phyloP scores from a whole-genome alignment of 148 eudicot genomes.

The Selenicereus undatus region DNA sequence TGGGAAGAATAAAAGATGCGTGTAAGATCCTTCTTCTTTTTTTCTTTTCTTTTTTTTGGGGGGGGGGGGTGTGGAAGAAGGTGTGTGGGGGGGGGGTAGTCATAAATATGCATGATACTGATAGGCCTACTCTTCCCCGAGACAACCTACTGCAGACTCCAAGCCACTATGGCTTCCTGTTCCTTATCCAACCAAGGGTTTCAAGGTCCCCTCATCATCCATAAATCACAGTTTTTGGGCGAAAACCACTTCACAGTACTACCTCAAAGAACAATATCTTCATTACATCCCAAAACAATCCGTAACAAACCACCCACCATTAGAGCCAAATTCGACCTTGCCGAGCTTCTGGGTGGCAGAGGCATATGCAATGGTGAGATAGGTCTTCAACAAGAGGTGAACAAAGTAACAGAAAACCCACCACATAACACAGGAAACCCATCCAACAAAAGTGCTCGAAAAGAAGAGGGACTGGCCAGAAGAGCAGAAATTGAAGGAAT shows the following conservation, averaged over 20 bases:
- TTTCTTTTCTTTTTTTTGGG: constrained; percentile 2
- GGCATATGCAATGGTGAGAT: constrained; percentile 86
- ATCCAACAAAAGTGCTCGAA: constrained; percentile 8
- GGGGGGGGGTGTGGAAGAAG: too few relatives aligned
- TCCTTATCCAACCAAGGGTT: constrained; percentile 47
- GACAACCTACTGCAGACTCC: not conserved
- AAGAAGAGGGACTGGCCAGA: constrained; percentile 4
- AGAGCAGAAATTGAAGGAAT: constrained; percentile 20
- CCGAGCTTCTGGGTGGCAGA: constrained; percentile 74
- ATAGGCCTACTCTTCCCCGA: not conserved
- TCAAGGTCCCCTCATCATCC: constrained; percentile 32
- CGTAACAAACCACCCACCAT: constrained; percentile 17
- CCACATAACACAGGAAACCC: constrained; percentile 24
- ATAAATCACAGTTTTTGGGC: constrained; percentile 56
- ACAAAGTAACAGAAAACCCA: constrained; percentile 29
- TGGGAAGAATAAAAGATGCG: not conserved
- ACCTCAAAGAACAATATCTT: constrained; percentile 26
- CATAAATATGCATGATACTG: not conserved
- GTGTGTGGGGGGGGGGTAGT: too few relatives aligned
- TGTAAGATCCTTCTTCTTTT: not conserved
- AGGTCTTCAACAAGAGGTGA: constrained; percentile 64
- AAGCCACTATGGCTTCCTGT: constrained; percentile 31
- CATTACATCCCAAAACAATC: constrained; percentile 15
- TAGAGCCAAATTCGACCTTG: constrained; percentile 62
- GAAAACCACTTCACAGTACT: constrained; percentile 31